These are phyloP conservation scores for Neurospora sp. DNA, from an alignment of 495 filamentous ascomycete genomes.

Conservation along the genomic window DNA sequence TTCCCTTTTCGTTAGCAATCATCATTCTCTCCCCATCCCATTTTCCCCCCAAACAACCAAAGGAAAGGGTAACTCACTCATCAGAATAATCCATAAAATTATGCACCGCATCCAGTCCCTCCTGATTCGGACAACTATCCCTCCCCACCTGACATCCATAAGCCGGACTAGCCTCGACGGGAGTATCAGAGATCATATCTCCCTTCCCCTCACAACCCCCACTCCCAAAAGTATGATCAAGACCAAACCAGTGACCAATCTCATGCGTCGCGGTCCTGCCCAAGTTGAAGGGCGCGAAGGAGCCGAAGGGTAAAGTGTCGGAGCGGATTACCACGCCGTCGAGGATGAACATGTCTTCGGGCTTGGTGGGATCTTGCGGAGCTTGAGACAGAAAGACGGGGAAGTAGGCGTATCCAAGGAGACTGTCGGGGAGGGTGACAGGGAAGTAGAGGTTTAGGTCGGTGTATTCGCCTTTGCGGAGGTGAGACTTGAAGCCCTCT, in stretches of 20 bases:
- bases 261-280: constrained; percentile 45
- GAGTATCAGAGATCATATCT: background rate
- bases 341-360: background rate
- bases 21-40: no score
- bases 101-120: background rate
- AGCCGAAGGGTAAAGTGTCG: constrained; percentile 9
- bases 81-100: background rate
- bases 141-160: background rate
- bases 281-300: constrained; percentile 15
- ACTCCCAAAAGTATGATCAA: constrained; percentile 38
- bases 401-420: constrained; percentile 30
- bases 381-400: background rate
- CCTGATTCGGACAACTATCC: background rate
- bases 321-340: background rate
- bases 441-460: constrained; percentile 1
- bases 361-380: background rate
- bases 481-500: background rate
- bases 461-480: background rate
- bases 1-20: background rate
- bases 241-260: constrained; percentile 45
- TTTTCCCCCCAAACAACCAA: background rate
- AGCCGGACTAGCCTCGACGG: background rate
- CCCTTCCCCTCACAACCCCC: constrained; percentile 13
- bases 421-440: background rate
- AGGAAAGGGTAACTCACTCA: background rate